Base-by-base conservation (phyloP, 257 asterid species). In the Asclepias syriaca region DNA sequence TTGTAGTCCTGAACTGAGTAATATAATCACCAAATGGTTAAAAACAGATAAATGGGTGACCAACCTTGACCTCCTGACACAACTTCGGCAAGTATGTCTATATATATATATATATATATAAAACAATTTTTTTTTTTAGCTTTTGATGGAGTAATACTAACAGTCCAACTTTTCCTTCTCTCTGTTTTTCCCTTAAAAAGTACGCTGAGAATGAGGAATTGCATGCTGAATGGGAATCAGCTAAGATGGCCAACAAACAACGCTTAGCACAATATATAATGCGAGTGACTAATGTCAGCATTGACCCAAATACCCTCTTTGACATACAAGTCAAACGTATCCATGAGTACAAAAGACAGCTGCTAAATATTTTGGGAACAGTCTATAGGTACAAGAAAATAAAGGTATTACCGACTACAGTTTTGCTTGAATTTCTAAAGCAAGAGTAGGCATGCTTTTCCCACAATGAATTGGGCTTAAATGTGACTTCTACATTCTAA, bases 301-400 rank as follows among this genome's bases (percentile, higher is more conserved):
- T 95, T 75, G 92, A 90, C 80, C 97, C 97, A 15, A 88, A 88
- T 58, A 82, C 95, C 64, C 92, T 95, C 72, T 95, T 95, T 79
- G 99, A 95, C 81, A 95, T 92, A 79, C 99, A 95, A 92, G 91
- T 95, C 80, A 95, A 95, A 75, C 98, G 98, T 73, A 95, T 95
- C 82, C 99, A 95, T 78, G 99, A 95, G 71, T 95, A 95, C 80
- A 95, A 95, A 85, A 92, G 99, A 77, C 99, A 95, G 87, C 95
- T 95, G 82, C 81, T 95, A 57, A 95, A 95, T 85, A 85, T 95
- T 79, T 75, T 92, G 90, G 93, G 93, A 48, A 86, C 92, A 70
- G 87, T 95, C 81, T 95, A 95, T 80, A 81, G 96, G 83, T 95
- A 92, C 98, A 95, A 95, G 91, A 95, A 88, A 81, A 78, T 95